Evolutionary conservation across 164 flowering plant genomes (phyloP), one percentile per base, ranked within the genome.

Genomic region (Piper betle): DNA sequence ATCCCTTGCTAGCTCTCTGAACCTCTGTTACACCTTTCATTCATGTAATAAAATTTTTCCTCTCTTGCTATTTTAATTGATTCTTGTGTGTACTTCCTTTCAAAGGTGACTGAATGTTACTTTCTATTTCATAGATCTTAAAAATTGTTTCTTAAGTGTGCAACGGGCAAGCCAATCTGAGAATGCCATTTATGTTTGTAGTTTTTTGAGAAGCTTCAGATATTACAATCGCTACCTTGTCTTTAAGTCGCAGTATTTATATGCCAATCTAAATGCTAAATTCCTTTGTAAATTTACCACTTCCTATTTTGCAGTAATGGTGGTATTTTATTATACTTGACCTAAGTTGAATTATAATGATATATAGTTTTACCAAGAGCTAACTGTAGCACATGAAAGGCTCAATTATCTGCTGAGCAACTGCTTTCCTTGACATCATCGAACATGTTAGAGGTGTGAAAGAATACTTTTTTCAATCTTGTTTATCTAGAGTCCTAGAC

Each of bases 361-460:
- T 61, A 39, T 41, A 6, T 67, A 85, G 87, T 74, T 82, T 12
- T 72, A 63, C 61, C 72, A 78, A 63, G 85, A 85, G 68, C 81
- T 80, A 57, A 63, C 64, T 39, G 69, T 61, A 72, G 86, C 95
- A 66, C 67, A 58, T 37, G 78, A 80, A 64, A 81, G 69, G 80
- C 77, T 13, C 74, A 69, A 69, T 39, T 74, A 55, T 83, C 82
- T 72, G 55, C 46, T 62, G 79, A 76, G 61, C 73, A 66, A 56
- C 79, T 78, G 62, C 37, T 62, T 57, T 63, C 55, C 20, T 56
- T 39, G 46, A 71, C 67, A 60, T 68, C 69, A 65, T 8, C 58
- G 38, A 60, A 55, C 57, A 54, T 13, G 58, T 57, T 41, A 33
- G 60, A 57, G 33, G 60, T 57, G 13, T 12, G 16, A 53, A 16